Conservation (phyloP, 306 rosid genomes). For the Alnus glutinosa region DNA sequence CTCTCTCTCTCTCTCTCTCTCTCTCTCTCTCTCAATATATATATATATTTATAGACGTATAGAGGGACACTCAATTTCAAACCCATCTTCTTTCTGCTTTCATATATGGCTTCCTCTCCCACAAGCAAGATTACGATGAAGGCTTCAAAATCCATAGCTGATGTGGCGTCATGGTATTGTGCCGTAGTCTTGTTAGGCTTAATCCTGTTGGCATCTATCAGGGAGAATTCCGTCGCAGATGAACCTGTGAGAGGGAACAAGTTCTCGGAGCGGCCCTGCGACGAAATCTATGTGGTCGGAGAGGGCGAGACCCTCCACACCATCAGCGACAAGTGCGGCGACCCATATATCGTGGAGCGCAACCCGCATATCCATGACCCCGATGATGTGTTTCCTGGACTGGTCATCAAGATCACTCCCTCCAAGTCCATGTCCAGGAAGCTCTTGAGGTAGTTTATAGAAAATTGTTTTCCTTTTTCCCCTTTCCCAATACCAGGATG, state of each 20-base stretch:
- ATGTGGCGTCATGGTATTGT: slow-evolving; percentile 64
- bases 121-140: neutral
- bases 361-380: slow-evolving; percentile 27
- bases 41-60: neutral
- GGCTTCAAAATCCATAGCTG: slow-evolving; percentile 27
- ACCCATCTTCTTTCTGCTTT: neutral
- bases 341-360: slow-evolving; percentile 14
- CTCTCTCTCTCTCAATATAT: neutral
- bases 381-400: slow-evolving; percentile 77
- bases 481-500: neutral
- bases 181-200: slow-evolving; percentile 44
- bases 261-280: slow-evolving; percentile 40
- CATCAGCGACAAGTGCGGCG: slow-evolving; percentile 17
- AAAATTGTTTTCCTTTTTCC: neutral
- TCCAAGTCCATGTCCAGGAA: slow-evolving; percentile 14
- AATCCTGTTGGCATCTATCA: slow-evolving; percentile 53
- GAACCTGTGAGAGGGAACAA: slow-evolving; percentile 35
- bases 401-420: slow-evolving; percentile 68
- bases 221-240: slow-evolving; percentile 34
- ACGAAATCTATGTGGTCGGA: slow-evolving; percentile 41
- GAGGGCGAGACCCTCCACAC: slow-evolving; percentile 11
- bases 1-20: slow-evolving; percentile 1
- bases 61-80: neutral
- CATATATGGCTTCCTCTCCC: slow-evolving; percentile 10
- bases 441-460: slow-evolving; percentile 5